Conservation (phyloP, 2,329 filamentous ascomycete genomes). For the Achaetomium macrosporum region DNA sequence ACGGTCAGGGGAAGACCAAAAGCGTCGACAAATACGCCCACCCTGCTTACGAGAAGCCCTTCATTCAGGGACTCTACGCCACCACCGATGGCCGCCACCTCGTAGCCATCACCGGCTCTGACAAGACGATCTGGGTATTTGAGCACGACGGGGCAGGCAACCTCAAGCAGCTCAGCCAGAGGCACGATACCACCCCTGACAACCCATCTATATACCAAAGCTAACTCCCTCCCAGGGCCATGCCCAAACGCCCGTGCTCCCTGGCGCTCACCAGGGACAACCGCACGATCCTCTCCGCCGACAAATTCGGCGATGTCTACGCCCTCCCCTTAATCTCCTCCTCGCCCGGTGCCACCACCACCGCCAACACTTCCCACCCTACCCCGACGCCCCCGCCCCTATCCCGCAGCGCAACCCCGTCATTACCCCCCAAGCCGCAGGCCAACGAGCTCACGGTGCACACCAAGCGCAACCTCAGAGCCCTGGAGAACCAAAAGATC, state of each 20-base stretch:
- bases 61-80: conserved; percentile 62
- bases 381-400: conserved; percentile 3
- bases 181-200: conserved; percentile 42
- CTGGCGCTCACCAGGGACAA: conserved; percentile 64
- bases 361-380: conserved; percentile 21
- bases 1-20: conserved; percentile 33
- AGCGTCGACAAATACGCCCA: conserved; percentile 29
- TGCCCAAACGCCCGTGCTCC: conserved; percentile 85
- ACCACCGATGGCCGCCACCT: conserved; percentile 62
- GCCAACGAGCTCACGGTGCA: conserved; percentile 58
- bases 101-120: conserved; percentile 77
- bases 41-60: conserved; percentile 47
- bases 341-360: conserved; percentile 14
- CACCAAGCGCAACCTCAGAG: conserved; percentile 56
- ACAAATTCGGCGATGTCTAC: conserved; percentile 98
- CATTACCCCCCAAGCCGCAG: conserved; percentile 35
- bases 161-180: conserved; percentile 63
- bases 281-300: conserved; percentile 70
- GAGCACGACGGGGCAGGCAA: conserved; percentile 55
- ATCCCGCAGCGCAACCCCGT: conserved; percentile 22
- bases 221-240: conserved; percentile 47
- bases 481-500: conserved; percentile 53
- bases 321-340: conserved; percentile 63
- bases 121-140: conserved; percentile 86
- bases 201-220: not conserved